phyloP scores from a whole-genome alignment of 192 early-diverging fungal species.

The Podila horticola region DNA sequence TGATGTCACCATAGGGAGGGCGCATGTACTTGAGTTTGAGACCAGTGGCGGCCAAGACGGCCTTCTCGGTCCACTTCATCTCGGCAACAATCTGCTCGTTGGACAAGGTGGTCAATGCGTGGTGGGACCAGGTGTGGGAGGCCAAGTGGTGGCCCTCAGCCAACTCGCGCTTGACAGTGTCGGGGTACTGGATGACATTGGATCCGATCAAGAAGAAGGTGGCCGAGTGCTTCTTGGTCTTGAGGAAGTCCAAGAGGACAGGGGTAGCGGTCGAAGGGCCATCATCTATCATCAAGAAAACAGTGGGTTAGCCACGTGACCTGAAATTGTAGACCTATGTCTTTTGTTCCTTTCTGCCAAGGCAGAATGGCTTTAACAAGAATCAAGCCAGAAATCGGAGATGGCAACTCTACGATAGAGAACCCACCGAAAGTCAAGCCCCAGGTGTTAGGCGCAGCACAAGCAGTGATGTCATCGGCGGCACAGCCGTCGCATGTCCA shows the following conservation, averaged over 20 bases:
- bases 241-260: conserved; percentile 60
- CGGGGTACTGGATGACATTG: conserved; percentile 63
- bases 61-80: conserved; percentile 58
- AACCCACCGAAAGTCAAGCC: conserved; percentile 61
- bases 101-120: conserved; percentile 60
- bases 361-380: too few species aligned
- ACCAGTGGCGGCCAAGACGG: conserved; percentile 59
- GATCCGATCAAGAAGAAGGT: conserved; percentile 73
- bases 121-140: conserved; percentile 71
- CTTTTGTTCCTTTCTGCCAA: too few species aligned
- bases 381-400: too few species aligned
- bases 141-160: conserved; percentile 70
- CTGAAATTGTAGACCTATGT: too few species aligned
- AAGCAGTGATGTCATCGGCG: conserved; percentile 50
- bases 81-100: conserved; percentile 64
- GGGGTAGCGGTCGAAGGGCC: conserved; percentile 63
- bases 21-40: conserved; percentile 57
- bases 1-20: conserved; percentile 64
- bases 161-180: conserved; percentile 54
- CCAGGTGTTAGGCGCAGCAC: conserved; percentile 57
- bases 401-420: too few species aligned
- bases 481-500: conserved; percentile 59
- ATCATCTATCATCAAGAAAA: conserved; percentile 44
- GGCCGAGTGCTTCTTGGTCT: conserved; percentile 57
- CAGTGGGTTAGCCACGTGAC: too few species aligned